Conservation (phyloP, 805 yeast species). For the Blastobotrys chiropterorum region DNA sequence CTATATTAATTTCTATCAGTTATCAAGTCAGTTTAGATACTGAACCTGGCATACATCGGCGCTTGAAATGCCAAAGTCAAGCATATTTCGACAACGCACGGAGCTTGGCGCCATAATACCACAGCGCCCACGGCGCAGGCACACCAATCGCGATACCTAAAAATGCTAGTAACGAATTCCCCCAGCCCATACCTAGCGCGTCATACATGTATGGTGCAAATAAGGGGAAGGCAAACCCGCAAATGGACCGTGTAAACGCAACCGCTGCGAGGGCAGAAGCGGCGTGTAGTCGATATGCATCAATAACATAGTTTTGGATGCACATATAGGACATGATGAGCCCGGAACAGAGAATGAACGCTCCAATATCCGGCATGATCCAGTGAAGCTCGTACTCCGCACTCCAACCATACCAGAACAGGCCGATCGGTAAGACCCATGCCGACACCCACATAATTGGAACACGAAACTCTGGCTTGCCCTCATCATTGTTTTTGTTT, state of each 20-base stretch:
- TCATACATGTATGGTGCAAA: constrained; percentile 55
- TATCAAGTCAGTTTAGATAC: too few species aligned
- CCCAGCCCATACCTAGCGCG: constrained; percentile 61
- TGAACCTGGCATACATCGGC: too few species aligned
- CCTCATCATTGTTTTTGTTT: constrained; percentile 42
- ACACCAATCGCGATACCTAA: constrained; percentile 51
- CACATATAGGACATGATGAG: constrained; percentile 56
- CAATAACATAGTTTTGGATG: constrained; percentile 59
- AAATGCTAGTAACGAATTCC: constrained; percentile 54
- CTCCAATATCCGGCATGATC: constrained; percentile 60
- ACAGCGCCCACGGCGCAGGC: constrained; percentile 54
- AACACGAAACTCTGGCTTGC: constrained; percentile 55
- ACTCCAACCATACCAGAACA: constrained; percentile 70
- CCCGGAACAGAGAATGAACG: constrained; percentile 52
- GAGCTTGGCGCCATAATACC: constrained; percentile 47
- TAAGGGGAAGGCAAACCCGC: constrained; percentile 66
- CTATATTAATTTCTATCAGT: too few species aligned
- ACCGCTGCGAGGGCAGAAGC: constrained; percentile 65
- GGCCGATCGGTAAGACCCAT: constrained; percentile 50
- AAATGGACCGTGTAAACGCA: constrained; percentile 54
- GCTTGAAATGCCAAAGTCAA: neutral
- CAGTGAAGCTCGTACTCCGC: constrained; percentile 51
- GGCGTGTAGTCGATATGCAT: constrained; percentile 59
- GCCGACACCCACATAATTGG: constrained; percentile 51
- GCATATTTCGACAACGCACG: constrained; percentile 41